Base-by-base conservation (phyloP, 2,329 filamentous ascomycete species). In the Fusarium virguliforme region DNA sequence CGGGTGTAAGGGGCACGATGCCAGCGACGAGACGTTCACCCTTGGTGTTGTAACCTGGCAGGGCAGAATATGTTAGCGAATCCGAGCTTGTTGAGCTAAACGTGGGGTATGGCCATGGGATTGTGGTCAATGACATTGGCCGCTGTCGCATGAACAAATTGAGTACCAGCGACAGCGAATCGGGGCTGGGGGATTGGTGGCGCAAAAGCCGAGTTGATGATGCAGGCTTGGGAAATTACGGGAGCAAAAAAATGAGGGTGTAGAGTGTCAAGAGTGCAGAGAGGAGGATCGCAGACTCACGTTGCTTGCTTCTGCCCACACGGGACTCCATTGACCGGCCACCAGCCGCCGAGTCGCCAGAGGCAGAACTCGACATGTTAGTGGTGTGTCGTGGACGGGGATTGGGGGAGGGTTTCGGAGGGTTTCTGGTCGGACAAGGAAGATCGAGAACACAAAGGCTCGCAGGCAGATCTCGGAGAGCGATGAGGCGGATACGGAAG, bases 21-120 rank as follows among this genome's bases (percentile, higher is more conserved):
- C 96, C 96, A 67, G 96, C 95, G 76, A 99, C 96, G 68, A 98
- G 91, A 74, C 96, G 92, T 84, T 98, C 95, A 84, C 95, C 95
- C 81, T 94, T 92, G 66, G 92, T 85, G 78, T 94, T 95, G 84
- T 98, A 99, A 79, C 95, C 96, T 98, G 83, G 62, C 77, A 63
- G 75, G 55, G 60, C 60, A 68, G 72, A 59, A 38, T 48, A 7
- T 37, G 50, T 54, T 38, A 37, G 50, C 34, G 30, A 54, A 54
- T 35, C 32, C 34, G 50, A 35, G 56, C 63, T n/a, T 32, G 57
- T 61, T 38, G 38, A 62, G 64, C 34, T 51, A 51, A 48, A 46
- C 24, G 37, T 35, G 26, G 43, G 18, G 43, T 22, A 46, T 32
- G 58, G 41, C 30, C 15, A 30, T 65, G 53, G 30, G 50, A 73